Evolutionary conservation across 2,329 filamentous ascomycete genomes (phyloP).

Genomic region (Torrubiella hemipterigena): DNA sequence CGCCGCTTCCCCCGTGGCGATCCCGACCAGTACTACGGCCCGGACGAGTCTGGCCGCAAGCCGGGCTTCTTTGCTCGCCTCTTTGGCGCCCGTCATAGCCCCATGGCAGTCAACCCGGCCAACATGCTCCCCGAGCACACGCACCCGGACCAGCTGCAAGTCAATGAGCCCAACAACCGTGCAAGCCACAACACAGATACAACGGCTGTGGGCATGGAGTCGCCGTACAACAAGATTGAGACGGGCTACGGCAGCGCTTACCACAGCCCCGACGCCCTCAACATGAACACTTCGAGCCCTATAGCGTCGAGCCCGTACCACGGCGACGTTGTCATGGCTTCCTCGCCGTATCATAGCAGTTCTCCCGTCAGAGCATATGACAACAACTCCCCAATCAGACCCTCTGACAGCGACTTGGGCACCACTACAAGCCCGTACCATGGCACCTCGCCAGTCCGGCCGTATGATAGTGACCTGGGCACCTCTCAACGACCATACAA

Average conservation of each 20-base stretch:
- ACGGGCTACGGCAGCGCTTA: constrained; percentile 6
- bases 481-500: too few relatives aligned
- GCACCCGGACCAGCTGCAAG: constrained; percentile 26
- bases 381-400: too few relatives aligned
- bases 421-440: too few relatives aligned
- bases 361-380: too few relatives aligned
- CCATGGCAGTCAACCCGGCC: constrained; percentile 11
- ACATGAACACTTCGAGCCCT: too few relatives aligned
- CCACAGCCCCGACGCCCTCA: too few relatives aligned
- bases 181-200: constrained; percentile 29
- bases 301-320: too few relatives aligned
- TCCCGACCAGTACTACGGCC: constrained; percentile 42
- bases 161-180: constrained; percentile 20
- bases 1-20: constrained; percentile 51
- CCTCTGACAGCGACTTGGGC: too few relatives aligned
- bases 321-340: too few relatives aligned
- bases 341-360: too few relatives aligned
- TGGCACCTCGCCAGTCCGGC: too few relatives aligned
- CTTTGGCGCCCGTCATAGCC: constrained; percentile 15
- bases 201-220: constrained; percentile 18
- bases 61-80: constrained; percentile 21
- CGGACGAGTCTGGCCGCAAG: constrained; percentile 16
- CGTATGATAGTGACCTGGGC: too few relatives aligned
- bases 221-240: constrained; percentile 14
- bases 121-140: constrained; percentile 26